Evolutionary conservation across 129 eudicot species (phyloP).

Genomic region (Chrysanthemum lavandulifolium): DNA sequence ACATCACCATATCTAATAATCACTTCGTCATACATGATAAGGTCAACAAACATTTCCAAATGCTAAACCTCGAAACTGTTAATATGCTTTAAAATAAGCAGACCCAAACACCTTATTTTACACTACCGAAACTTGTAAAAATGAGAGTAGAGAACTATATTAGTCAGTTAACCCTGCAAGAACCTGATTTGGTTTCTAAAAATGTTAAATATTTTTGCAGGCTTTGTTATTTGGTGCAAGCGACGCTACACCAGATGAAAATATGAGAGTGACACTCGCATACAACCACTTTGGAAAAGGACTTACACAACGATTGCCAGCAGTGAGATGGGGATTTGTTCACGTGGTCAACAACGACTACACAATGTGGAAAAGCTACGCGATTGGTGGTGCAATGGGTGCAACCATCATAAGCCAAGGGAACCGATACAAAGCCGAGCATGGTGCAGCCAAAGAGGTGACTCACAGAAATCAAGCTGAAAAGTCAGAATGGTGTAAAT

Average conservation of each 20-base stretch:
- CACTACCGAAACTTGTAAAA: background rate
- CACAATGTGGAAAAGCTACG: slow-evolving; percentile 93
- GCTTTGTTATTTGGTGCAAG: slow-evolving; percentile 84
- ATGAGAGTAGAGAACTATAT: background rate
- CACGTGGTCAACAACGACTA: slow-evolving; percentile 93
- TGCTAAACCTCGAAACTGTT: background rate
- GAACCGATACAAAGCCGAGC: slow-evolving; percentile 83
- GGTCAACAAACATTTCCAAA: slow-evolving; percentile 13
- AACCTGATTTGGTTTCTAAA: background rate
- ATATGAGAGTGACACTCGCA: slow-evolving; percentile 64
- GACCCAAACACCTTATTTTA: background rate
- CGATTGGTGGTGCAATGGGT: slow-evolving; percentile 78
- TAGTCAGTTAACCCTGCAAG: too few species aligned
- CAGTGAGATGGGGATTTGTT: slow-evolving; percentile 68
- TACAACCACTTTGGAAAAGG: slow-evolving; percentile 88
- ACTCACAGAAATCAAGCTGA: slow-evolving; percentile 56
- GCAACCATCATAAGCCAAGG: slow-evolving; percentile 94
- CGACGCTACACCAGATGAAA: slow-evolving; percentile 44
- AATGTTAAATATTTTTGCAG: slow-evolving; percentile 20
- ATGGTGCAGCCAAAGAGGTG: slow-evolving; percentile 51
- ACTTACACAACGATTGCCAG: slow-evolving; percentile 79
- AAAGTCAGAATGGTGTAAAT: slow-evolving; percentile 50
- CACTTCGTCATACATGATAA: slow-evolving; percentile 81
- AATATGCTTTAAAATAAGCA: too few species aligned
- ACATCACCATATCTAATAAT: slow-evolving; percentile 69